Percentiles rank a stretch among this genome's conserved stretches.
phyloP scores from a whole-genome alignment of 495 filamentous ascomycete genomes.

The Talaromyces liani region DNA sequence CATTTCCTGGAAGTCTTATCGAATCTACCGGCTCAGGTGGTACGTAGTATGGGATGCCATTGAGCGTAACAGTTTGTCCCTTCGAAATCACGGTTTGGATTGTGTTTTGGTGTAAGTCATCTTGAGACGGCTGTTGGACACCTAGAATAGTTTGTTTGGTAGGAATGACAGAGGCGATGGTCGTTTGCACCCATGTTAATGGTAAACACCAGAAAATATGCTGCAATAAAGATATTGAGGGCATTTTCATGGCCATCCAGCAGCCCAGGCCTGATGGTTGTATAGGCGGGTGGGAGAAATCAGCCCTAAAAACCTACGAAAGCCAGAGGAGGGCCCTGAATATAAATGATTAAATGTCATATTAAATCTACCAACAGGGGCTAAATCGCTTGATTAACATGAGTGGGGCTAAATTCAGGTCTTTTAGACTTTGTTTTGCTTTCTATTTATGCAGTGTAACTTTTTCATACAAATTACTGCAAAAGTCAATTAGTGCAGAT shows the following conservation, averaged over 20 bases:
- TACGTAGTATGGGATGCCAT: conserved; percentile 37
- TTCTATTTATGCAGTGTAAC: not conserved
- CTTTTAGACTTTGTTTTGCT: not conserved
- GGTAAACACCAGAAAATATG: not conserved
- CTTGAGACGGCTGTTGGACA: not conserved
- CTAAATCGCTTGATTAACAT: not conserved
- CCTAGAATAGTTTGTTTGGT: not conserved
- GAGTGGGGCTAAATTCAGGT: not conserved
- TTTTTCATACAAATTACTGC: not conserved
- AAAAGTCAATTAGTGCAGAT: not conserved
- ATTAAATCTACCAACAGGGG: not conserved
- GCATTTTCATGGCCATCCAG: not conserved
- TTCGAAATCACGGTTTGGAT: conserved; percentile 13
- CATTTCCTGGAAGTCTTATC: not conserved
- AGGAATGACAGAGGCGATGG: not conserved
- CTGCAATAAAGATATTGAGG: not conserved
- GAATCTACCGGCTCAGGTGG: not conserved
- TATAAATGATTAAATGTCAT: not conserved
- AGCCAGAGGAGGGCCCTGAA: not conserved
- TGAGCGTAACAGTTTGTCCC: conserved; percentile 31
- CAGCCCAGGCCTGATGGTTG: not conserved
- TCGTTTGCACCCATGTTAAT: not conserved
- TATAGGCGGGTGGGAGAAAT: not conserved
- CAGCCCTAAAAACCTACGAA: not conserved
- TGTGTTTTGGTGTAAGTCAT: not conserved